phyloP scores from a whole-genome alignment of 345 rosid species.

The Clarkia xantiana region DNA sequence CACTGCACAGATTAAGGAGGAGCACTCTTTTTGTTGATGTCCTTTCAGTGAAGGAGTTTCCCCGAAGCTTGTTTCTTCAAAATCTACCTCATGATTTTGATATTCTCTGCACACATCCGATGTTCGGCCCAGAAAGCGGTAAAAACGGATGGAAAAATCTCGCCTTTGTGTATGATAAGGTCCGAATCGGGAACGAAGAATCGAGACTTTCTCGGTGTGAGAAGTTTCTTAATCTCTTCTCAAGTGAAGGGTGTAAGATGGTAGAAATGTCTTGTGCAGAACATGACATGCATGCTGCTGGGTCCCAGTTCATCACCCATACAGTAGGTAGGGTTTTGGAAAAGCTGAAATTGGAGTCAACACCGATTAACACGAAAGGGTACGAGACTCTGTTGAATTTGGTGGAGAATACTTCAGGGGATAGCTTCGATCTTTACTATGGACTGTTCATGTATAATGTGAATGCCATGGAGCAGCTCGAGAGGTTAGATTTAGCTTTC shows the following conservation, averaged over 20 bases:
- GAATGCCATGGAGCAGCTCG: conserved; percentile 78
- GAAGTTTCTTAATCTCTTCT: conserved; percentile 48
- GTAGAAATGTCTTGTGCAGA: conserved; percentile 80
- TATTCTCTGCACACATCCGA: conserved; percentile 68
- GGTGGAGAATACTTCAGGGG: conserved; percentile 74
- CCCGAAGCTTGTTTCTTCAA: conserved; percentile 41
- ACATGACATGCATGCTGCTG: conserved; percentile 77
- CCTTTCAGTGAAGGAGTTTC: conserved; percentile 77
- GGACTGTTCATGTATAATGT: conserved; percentile 65
- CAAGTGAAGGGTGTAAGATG: conserved; percentile 66
- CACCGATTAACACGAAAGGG: conserved; percentile 58
- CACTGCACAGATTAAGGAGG: conserved; percentile 61
- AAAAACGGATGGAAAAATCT: conserved; percentile 63
- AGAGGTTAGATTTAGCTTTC: conserved; percentile 53
- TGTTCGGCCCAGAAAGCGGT: conserved; percentile 87
- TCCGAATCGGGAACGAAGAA: conserved; percentile 39
- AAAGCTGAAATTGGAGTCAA: conserved; percentile 42
- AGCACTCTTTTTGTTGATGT: conserved; percentile 82
- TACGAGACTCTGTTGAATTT: conserved; percentile 59
- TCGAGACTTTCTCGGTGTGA: conserved; percentile 36
- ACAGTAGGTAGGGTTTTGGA: conserved; percentile 64
- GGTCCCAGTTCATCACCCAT: conserved; percentile 76
- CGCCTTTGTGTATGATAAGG: conserved; percentile 60
- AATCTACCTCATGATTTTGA: conserved; percentile 45
- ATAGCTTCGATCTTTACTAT: conserved; percentile 72